These are phyloP conservation scores for Paraconiothyrium brasiliense DNA, from an alignment of 2,329 filamentous ascomycete species.

Conservation along the genomic window DNA sequence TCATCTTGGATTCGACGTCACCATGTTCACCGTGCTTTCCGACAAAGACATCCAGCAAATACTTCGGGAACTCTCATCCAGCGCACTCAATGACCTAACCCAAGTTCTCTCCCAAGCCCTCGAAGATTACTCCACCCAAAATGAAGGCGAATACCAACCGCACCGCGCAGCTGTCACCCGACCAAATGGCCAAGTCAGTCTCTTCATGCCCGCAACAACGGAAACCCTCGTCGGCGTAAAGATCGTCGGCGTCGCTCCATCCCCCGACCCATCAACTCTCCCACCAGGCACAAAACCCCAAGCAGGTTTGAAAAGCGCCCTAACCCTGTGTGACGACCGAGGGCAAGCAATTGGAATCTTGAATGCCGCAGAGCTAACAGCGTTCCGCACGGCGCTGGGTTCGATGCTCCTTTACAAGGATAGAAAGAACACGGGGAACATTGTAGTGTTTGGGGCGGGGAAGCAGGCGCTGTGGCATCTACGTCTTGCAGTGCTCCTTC, in stretches of 20 bases:
- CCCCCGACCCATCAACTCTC: neutral
- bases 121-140: slow-evolving; percentile 35
- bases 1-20: neutral
- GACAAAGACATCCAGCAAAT: neutral
- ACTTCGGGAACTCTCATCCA: neutral
- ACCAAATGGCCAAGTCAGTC: slow-evolving; percentile 61
- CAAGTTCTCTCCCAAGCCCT: slow-evolving; percentile 30
- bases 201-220: slow-evolving; percentile 79
- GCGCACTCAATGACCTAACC: neutral
- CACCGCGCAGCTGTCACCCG: slow-evolving; percentile 54
- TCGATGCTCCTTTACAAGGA: slow-evolving; percentile 66
- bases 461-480: slow-evolving; percentile 62
- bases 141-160: slow-evolving; percentile 52
- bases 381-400: slow-evolving; percentile 80
- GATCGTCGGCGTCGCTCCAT: slow-evolving; percentile 67
- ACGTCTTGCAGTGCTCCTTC: slow-evolving; percentile 54
- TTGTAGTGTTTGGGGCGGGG: slow-evolving; percentile 61
- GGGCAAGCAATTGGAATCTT: slow-evolving; percentile 74
- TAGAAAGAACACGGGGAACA: slow-evolving; percentile 33
- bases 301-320: slow-evolving; percentile 67
- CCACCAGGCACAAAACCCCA: slow-evolving; percentile 51
- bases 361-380: slow-evolving; percentile 78
- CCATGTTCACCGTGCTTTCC: neutral
- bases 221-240: slow-evolving; percentile 74
- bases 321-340: slow-evolving; percentile 63